Evolutionary conservation across 179 eudicot species (phyloP), one percentile per base, ranked within the genome.

Genomic region (Drosera spatulata): DNA sequence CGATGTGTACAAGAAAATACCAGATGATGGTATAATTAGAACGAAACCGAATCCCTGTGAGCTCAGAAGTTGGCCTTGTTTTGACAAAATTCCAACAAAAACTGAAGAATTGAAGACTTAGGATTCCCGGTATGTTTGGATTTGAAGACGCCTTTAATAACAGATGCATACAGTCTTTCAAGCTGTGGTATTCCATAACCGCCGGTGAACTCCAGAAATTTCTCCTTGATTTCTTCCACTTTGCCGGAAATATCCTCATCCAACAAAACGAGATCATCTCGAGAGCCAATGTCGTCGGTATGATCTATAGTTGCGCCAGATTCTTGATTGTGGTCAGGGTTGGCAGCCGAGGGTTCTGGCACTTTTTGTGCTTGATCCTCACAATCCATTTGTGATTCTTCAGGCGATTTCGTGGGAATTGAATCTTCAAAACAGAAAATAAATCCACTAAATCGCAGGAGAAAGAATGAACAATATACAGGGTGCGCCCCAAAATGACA

Each of bases 171-270:
- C 12, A 91, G 81, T 79, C 85, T 79, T 74, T 91, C 96, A 40
- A 91, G 95, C 58, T 85, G 89, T 4, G 98, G 95, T 52, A 88
- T 77, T 53, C 82, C 88, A 66, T 86, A 88, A 49, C 70, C 84
- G 40, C 69, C 68, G 9, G 91, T 79, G 55, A 56, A 83, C 53
- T 74, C 79, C 81, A 91, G 54, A 39, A 88, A 76, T 48, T 68
- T 76, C 67, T 71, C 70, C 82, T 84, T 86, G 55, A 86, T 67
- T 14, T 71, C 64, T 66, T 77, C 87, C 8, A 82, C 64, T 65
- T 84, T 73, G 59, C 73, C 56, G 68, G 70, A 62, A 52, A 67
- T 61, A 69, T 84, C 89, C 11, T 49, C 72, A 59, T 88, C 91
- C 11, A 70, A 62, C 87, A 85, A 80, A n/a, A 56, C 49, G 47